Evolutionary conservation across 2,329 filamentous ascomycete species (phyloP), one percentile per base, ranked within the genome.

Genomic region (Sporothrix variecibatus): DNA sequence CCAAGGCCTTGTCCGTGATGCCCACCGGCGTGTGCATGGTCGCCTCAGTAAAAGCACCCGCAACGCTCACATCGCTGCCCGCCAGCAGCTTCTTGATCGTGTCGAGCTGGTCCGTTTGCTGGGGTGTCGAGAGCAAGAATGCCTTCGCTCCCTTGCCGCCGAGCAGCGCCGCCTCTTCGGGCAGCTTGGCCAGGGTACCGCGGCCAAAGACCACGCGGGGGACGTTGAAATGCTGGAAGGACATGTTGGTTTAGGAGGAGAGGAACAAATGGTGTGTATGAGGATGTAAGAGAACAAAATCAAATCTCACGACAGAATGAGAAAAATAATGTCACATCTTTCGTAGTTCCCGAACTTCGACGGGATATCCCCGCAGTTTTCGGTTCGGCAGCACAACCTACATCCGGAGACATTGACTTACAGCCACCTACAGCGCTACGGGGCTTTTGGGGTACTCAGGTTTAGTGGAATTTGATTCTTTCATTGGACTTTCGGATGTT

Each of bases 11-110:
- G 26, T 90, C 86, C 1, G 89, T 91, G 73, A 91, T 81, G 75
- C 87, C 79, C 4, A 83, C 85, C 0, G 89, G 90, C 0, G 89
- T 91, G 81, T 91, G 89, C 89, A 91, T 91, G 2, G 86, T 86
- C 1, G 89, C 89, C 28, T 76, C 64, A 46, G 53, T 74, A 67
- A 79, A 78, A 9, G 76, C 28, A 11, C 75, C 76, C 1, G 75
- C 76, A 15, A 74, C 64, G 23, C 3, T 15, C 9, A 58, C 46
- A n/a, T 28, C 51, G n/a, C 34, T 69, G 1, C 26, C 73, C 75
- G 23, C 49, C 23, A 90, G 82, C 11, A 87, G 82, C 7, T 78
- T 76, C 65, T 83, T 81, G 26, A 89, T 81, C 4, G 77, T 77
- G 72, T 85, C 81, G 3, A 84, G 86, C 75, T 87, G 84, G 58